A percentile compares a stretch with the other conserved stretches of the same genome.
phyloP scores from a whole-genome alignment of 176 grass and related monocot genomes.

The Oryza rufipogon region DNA sequence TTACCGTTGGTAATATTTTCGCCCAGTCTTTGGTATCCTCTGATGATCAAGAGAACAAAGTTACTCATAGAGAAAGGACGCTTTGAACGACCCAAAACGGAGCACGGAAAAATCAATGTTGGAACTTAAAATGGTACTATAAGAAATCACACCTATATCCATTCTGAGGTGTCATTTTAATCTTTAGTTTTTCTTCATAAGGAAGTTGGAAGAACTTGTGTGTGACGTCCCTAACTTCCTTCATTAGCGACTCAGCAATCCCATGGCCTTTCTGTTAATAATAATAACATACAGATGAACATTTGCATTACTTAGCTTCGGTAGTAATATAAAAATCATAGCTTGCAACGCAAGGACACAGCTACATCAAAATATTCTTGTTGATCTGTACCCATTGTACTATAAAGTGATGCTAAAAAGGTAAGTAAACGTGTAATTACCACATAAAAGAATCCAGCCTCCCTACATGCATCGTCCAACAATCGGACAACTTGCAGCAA shows the following conservation, averaged over 20 bases:
- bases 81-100: neutral
- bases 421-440: constrained; percentile 41
- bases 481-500: constrained; percentile 56
- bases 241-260: constrained; percentile 55
- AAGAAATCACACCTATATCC: constrained; percentile 65
- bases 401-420: neutral
- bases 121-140: neutral
- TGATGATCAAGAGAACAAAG: constrained; percentile 32
- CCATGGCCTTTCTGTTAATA: constrained; percentile 81
- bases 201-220: constrained; percentile 76
- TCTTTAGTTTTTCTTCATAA: constrained; percentile 81
- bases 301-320: neutral
- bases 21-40: constrained; percentile 81
- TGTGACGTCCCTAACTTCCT: constrained; percentile 68
- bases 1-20: constrained; percentile 91
- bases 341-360: neutral
- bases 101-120: neutral
- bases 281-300: neutral
- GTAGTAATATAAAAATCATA: neutral
- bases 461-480: constrained; percentile 75
- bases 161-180: constrained; percentile 80
- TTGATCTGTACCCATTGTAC: neutral
- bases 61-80: neutral
- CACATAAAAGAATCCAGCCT: constrained; percentile 97
- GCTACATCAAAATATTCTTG: neutral